These are phyloP conservation scores for Bisporella sp. DNA, from an alignment of 2,329 filamentous ascomycete genomes.

Conservation along the genomic window DNA sequence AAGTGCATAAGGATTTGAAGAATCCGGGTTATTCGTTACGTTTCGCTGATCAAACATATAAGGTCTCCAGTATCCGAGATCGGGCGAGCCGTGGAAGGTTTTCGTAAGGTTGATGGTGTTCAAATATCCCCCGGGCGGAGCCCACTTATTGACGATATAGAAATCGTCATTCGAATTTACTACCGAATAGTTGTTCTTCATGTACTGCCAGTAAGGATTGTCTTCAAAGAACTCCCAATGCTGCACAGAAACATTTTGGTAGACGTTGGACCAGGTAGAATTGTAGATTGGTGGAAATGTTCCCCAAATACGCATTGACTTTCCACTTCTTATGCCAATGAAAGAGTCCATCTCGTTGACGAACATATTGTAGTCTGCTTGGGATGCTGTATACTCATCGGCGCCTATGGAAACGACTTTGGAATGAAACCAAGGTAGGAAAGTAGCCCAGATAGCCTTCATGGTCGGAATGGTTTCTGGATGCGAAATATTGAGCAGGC, in stretches of 20 bases:
- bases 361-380: slow-evolving; percentile 43
- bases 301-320: slow-evolving; percentile 48
- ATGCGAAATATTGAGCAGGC: slow-evolving; percentile 47
- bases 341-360: slow-evolving; percentile 44
- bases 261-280: slow-evolving; percentile 30
- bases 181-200: slow-evolving; percentile 38
- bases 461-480: slow-evolving; percentile 46
- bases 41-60: slow-evolving; percentile 44
- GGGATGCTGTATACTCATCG: slow-evolving; percentile 44
- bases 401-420: slow-evolving; percentile 50
- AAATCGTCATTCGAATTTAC: slow-evolving; percentile 48
- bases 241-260: slow-evolving; percentile 41
- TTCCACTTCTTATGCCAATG: slow-evolving; percentile 32
- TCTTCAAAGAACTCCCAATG: slow-evolving; percentile 50
- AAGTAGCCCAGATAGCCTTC: slow-evolving; percentile 44
- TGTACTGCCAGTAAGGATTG: slow-evolving; percentile 31
- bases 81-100: slow-evolving; percentile 36
- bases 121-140: slow-evolving; percentile 33
- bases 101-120: slow-evolving; percentile 39
- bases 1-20: slow-evolving; percentile 33
- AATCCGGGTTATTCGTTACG: slow-evolving; percentile 37
- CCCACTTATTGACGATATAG: slow-evolving; percentile 43
- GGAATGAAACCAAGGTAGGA: slow-evolving; percentile 48
- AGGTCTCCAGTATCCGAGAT: slow-evolving; percentile 38
- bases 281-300: slow-evolving; percentile 40